Evolutionary conservation across 352 stramenopile species (phyloP).

Genomic region (Pythium aquatile): DNA sequence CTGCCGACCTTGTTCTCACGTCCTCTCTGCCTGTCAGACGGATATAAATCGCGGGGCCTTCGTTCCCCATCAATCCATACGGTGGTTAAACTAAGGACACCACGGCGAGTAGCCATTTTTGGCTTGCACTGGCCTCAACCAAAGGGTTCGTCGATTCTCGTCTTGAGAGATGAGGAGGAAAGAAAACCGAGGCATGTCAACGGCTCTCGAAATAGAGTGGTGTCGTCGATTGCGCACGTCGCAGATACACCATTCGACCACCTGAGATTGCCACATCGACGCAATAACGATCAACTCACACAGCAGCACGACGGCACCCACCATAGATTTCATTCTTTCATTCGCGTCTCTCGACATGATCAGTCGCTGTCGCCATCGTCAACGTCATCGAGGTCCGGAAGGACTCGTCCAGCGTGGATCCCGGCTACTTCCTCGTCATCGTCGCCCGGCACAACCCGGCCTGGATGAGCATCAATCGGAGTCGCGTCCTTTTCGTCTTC

Average conservation of each 20-base stretch:
- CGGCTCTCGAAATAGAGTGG: not conserved
- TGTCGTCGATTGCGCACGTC: not conserved
- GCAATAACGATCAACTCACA: not conserved
- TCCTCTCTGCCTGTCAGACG: slow-evolving; percentile 12
- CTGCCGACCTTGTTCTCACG: slow-evolving; percentile 23
- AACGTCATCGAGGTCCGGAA: slow-evolving; percentile 41
- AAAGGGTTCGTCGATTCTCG: not conserved
- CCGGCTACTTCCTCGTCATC: slow-evolving; percentile 12
- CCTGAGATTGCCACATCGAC: not conserved
- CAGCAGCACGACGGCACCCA: not conserved
- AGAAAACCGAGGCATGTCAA: slow-evolving; percentile 1
- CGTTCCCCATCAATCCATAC: slow-evolving; percentile 8
- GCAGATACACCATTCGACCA: slow-evolving; percentile 1
- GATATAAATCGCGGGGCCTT: slow-evolving; percentile 11
- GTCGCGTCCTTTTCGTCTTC: slow-evolving; percentile 3
- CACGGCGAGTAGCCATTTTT: slow-evolving; percentile 3
- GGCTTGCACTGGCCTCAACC: not conserved
- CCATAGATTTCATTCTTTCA: not conserved
- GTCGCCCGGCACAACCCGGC: not conserved
- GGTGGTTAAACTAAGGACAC: slow-evolving; percentile 19
- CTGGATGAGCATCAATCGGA: not conserved
- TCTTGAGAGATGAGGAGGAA: not conserved
- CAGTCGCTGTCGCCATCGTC: slow-evolving; percentile 16
- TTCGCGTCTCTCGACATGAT: not conserved
- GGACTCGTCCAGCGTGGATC: slow-evolving; percentile 52